phyloP scores from a whole-genome alignment of 83 land plant genomes.

The Diphasiastrum complanatum region DNA sequence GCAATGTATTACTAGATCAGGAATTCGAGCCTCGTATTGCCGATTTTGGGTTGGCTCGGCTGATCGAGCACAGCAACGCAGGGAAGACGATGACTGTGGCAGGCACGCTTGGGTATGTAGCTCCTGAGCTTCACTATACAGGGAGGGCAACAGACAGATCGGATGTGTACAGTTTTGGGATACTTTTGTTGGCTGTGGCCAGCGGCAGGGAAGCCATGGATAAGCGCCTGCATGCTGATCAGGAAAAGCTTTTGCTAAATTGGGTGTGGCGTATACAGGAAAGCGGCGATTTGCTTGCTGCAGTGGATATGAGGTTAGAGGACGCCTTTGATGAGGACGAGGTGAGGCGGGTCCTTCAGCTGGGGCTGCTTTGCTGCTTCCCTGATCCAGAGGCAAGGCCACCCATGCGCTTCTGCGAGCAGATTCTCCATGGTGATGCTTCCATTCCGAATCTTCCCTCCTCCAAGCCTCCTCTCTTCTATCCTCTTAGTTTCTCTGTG shows the following conservation, averaged over 20 bases:
- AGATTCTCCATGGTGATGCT: too few relatives aligned
- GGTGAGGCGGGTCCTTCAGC: constrained; percentile 34
- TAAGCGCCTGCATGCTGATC: constrained; percentile 28
- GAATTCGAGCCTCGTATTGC: constrained; percentile 63
- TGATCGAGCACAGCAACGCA: constrained; percentile 27
- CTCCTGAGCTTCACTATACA: constrained; percentile 55
- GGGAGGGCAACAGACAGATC: constrained; percentile 50
- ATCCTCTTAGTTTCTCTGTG: too few relatives aligned
- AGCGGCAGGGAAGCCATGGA: constrained; percentile 37
- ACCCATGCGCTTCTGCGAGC: too few relatives aligned
- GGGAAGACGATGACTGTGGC: constrained; percentile 39
- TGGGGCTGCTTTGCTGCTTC: constrained; percentile 46
- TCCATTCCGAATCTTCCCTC: too few relatives aligned
- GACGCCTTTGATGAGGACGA: constrained; percentile 34
- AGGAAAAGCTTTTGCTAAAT: constrained; percentile 29
- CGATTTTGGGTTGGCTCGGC: constrained; percentile 50
- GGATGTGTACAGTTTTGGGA: constrained; percentile 64
- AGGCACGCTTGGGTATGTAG: constrained; percentile 71
- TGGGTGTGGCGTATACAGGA: constrained; percentile 18
- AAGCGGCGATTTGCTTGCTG: constrained; percentile 26
- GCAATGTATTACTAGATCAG: constrained; percentile 45
- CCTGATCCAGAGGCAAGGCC: constrained; percentile 25
- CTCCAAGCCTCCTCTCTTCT: too few relatives aligned
- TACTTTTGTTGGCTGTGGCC: constrained; percentile 56
- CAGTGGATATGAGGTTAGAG: constrained; percentile 43